Evolutionary conservation across 2,329 filamentous ascomycete genomes (phyloP), one percentile per base, ranked within the genome.

Genomic region (Neofusicoccum cordaticola): DNA sequence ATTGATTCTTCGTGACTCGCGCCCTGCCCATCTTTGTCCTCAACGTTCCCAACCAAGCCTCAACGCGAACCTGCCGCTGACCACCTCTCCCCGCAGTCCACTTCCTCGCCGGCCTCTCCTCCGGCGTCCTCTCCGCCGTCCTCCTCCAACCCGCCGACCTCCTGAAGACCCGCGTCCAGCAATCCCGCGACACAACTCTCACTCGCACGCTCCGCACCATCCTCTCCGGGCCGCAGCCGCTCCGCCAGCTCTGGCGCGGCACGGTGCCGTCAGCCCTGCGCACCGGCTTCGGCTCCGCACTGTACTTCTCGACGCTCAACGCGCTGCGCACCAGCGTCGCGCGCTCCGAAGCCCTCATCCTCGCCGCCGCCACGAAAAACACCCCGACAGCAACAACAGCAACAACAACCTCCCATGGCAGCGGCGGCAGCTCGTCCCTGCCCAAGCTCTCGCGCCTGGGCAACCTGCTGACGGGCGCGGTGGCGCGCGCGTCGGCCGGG

Each of bases 121-220:
- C 93, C 7, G 95, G 95, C 71, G 85, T 96, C 58, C 86, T 92
- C 68, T 95, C 93, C 61, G 93, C 95, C 63, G 88, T 96, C 66
- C 88, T 98, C 63, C 86, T 99, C 15, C 95, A 99, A 78, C 95
- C 95, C 31, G 90, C 95, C 72, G 95, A 99, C 79, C 88, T 99
- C 3, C 88, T 99, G 75, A 99, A 99, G 79, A 99, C 95, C 35
- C 90, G 95, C 52, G 89, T 98, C 45, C 95, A 99, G 76, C 95
- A 98, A 78, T 92, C 91, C 39, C 87, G 87, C 56, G 84, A 86
- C 48, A 85, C 86, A 69, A 78, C 92, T 2, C 85, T 98, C 65
- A 77, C 86, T 62, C 80, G 82, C 27, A 90, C 90, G 17, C 81
- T 96, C 66, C 86, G 86, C 71, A 81, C 87, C 39, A 92, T 96